Evolutionary conservation across 345 rosid species (phyloP), one percentile per base, ranked within the genome.

Genomic region (Reutealis trisperma): DNA sequence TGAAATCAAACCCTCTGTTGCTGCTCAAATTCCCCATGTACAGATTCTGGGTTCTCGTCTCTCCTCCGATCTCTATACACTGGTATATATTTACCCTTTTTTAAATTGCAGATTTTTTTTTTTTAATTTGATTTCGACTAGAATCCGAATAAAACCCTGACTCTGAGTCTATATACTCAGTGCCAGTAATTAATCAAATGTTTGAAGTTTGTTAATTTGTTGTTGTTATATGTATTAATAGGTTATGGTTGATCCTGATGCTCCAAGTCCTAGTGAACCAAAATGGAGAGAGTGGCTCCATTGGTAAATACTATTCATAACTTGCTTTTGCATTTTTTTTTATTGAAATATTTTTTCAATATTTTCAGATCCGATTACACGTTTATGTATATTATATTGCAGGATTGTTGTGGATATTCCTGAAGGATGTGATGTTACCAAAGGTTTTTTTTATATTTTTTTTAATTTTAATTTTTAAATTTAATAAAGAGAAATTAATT

Each of bases 331-430:
- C 19, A 18, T 16, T 16, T 51, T 51, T 12, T 51, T 1, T 51
- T 19, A 13, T 10, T 13, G 55, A 51, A 51, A 37, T 34, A 34
- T 4, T 34, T 34, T 34, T 34, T 34, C 5, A 34, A 34, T 2
- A 34, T 2, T 34, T 34, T 34, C 37, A 0, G 2, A 34, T 34
- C 37, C 1, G 0, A 1, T 34, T 4, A 34, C 37, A 34, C 37
- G 3, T 34, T 34, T 34, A 34, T 34, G 3, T 4, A 34, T 34
- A 37, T 37, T 37, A 37, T 37, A 37, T 72, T 71, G 74, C 79
- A 85, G 86, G 86, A 79, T 85, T 77, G 82, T 81, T 75, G 84
- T 81, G 8, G 86, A 86, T 79, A 77, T 86, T 52, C 88, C 88
- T 2, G 79, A 81, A 71, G 84, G 85, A 60, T 73, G 69, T 2